Evolutionary conservation across 306 rosid genomes (phyloP), one percentile per base, ranked within the genome.

Genomic region (Prinsepia uniflora): DNA sequence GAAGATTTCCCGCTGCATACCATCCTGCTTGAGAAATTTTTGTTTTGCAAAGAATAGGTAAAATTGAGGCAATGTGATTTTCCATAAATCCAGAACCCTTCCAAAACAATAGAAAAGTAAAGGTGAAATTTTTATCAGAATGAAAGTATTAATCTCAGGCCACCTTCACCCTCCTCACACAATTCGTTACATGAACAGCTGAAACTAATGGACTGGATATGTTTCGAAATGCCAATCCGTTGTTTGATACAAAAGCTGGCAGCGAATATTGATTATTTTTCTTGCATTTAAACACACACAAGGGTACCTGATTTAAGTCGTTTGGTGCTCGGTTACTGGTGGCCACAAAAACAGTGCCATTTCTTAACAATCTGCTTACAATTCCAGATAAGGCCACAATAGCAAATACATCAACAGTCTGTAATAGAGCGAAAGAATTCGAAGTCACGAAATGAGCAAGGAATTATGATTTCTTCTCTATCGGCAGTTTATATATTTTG

Each of bases 391-490:
- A 89, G 81, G 96, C 95, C 87, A 94, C 97, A 87, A 90, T 86
- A 80, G 97, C 97, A 90, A 94, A 94, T 76, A 94, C 98, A 85
- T 94, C 98, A 87, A 94, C 97, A 72, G 98, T 90, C 98, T 94
- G 97, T 80, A 87, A 90, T 75, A 82, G 67, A 88, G 72, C 79
- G 72, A 30, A 72, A 65, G 45, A 84, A 67, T 44, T 60, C 64
- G 58, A 75, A 71, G 82, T 79, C 80, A 80, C 42, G 56, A 59
- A 58, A 63, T 48, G 80, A 49, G 36, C 17, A 72, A 42, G 41
- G 68, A 34, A 53, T 10, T 52, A 19, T 12, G 50, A 20, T 5
- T 6, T 50, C 55, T 14, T 15, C 55, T 8, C 55, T 5, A 10
- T 56, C 22, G 57, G 20, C 62, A 10, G 36, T 14, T 20, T 56